phyloP scores from a whole-genome alignment of 73 alveolate species.

The Blepharisma japonicum region DNA sequence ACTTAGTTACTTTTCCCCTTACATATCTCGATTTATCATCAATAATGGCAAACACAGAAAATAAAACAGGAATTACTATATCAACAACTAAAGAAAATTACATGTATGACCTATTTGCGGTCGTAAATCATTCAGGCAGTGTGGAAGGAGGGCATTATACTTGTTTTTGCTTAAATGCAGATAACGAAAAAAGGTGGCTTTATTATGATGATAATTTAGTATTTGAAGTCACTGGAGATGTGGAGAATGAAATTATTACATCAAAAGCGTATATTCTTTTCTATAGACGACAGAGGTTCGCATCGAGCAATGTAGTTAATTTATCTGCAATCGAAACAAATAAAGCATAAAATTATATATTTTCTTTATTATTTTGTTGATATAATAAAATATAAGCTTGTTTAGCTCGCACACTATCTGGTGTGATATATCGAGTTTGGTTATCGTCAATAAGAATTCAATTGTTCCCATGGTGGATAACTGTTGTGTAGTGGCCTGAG shows the following conservation, averaged over 20 bases:
- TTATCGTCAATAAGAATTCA: slow-evolving; percentile 20
- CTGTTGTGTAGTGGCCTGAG: slow-evolving; percentile 10
- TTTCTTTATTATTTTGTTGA: slow-evolving; percentile 21
- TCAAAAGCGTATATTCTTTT: slow-evolving; percentile 54
- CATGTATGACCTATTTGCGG: slow-evolving; percentile 53
- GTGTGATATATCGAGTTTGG: not conserved
- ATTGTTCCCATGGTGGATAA: not conserved
- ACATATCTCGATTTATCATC: slow-evolving; percentile 36
- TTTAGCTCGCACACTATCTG: not conserved
- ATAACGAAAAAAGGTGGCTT: slow-evolving; percentile 27
- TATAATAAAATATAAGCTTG: slow-evolving; percentile 21
- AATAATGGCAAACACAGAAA: slow-evolving; percentile 21
- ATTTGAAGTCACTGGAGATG: slow-evolving; percentile 28
- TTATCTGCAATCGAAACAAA: too few species aligned
- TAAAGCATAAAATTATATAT: too few species aligned
- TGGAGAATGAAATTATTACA: slow-evolving; percentile 41
- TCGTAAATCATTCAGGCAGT: slow-evolving; percentile 48
- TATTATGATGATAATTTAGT: slow-evolving; percentile 49
- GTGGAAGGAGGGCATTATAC: slow-evolving; percentile 60
- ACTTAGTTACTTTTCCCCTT: slow-evolving; percentile 52
- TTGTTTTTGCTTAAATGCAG: slow-evolving; percentile 9
- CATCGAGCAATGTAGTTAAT: slow-evolving; percentile 42
- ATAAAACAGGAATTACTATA: not conserved
- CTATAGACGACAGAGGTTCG: slow-evolving; percentile 44
- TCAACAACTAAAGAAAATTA: not conserved